Percentiles rank a stretch among this genome's conserved stretches.
Conservation (phyloP, 257 asterid genomes). For the Thymus mandschuricus region DNA sequence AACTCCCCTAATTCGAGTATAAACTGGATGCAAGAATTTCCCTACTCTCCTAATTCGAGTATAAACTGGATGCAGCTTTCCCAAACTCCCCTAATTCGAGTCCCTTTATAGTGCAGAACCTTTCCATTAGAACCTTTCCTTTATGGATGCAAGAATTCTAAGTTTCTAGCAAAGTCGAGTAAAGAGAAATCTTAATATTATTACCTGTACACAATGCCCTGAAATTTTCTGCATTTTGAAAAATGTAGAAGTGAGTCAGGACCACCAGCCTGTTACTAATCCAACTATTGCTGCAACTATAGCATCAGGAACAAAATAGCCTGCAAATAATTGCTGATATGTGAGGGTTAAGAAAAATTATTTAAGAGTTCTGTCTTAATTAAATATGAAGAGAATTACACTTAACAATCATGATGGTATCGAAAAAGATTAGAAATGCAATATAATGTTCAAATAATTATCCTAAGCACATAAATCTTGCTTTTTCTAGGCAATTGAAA, state of each 20-base stretch:
- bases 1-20: too few species aligned
- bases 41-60: too few species aligned
- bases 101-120: neutral
- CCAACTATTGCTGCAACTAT: slow-evolving; percentile 83
- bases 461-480: slow-evolving; percentile 13
- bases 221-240: slow-evolving; percentile 77
- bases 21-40: too few species aligned
- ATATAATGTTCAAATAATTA: slow-evolving; percentile 9
- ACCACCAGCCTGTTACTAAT: slow-evolving; percentile 77
- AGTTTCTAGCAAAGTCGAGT: slow-evolving; percentile 4
- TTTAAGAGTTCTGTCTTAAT: slow-evolving; percentile 16
- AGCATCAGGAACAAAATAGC: slow-evolving; percentile 81
- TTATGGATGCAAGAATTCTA: slow-evolving; percentile 2
- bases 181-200: slow-evolving; percentile 21
- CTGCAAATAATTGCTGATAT: slow-evolving; percentile 50
- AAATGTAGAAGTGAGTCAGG: slow-evolving; percentile 31
- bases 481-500: slow-evolving; percentile 1
- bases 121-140: neutral
- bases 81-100: slow-evolving; percentile 77
- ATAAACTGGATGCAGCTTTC: slow-evolving; percentile 42
- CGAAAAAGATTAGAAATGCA: slow-evolving; percentile 21
- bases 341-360: slow-evolving; percentile 24
- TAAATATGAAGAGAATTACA: neutral
- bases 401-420: slow-evolving; percentile 24
- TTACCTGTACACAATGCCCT: slow-evolving; percentile 98